Evolutionary conservation across 495 filamentous ascomycete species (phyloP), one percentile per base, ranked within the genome.

Genomic region (Gamarada debralockiae): DNA sequence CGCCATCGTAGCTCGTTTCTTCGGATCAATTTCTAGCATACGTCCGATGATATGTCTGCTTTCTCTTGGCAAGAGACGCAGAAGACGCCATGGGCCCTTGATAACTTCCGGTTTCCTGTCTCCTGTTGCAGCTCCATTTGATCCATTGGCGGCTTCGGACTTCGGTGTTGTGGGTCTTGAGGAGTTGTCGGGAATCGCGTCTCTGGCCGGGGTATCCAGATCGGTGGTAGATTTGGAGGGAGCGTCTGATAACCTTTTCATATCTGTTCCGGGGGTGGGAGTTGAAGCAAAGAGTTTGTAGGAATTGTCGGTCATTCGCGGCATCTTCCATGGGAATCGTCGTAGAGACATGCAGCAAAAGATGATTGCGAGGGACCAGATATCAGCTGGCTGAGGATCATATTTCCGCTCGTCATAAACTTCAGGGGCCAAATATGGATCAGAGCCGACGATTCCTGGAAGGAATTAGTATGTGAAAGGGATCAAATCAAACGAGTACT

Each of bases 281-380:
- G 84, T 74, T 8, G 92, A 79, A 18, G 91, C 83, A 60, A 99
- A 99, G 7, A 97, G 81, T 56, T 89, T 88, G 70, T 89, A 99
- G 0, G 92, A 96, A 65, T 92, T 96, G 70, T 99, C 93, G 10
- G 85, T 87, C 61, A 92, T 72, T 27, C 92, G 83, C 17, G 93
- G 93, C 29, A 90, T 83, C 72, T 99, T 99, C 93, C 93, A 99
- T 0, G 95, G 93, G 65, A 97, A 99, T 14, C 95, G 78, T 31
- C 93, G 78, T 27, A 99, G 79, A 20, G 90, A 92, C 93, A 99
- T 99, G 74, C 93, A 99, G 67, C 93, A 97, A 71, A 93, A 97
- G 51, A 98, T 97, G 64, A 98, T 97, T 21, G 93, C 93, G 36
- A 98, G 75, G 18, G 93, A 98, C 93, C 93, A 98, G 56, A 98